phyloP scores from a whole-genome alignment of 495 filamentous ascomycete species.

The Apodospora peruviana region DNA sequence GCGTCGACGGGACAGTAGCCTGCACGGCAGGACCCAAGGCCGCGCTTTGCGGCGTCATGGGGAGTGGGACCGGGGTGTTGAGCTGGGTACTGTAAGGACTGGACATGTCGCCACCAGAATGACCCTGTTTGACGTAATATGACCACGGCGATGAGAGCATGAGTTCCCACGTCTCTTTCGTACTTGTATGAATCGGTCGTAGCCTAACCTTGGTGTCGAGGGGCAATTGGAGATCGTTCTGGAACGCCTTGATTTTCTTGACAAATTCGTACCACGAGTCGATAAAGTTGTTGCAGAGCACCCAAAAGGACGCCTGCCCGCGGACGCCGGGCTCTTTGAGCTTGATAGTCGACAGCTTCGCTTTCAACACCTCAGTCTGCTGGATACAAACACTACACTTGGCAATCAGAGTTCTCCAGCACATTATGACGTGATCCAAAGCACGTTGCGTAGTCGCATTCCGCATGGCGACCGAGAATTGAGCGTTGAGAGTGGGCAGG shows the following conservation, averaged over 20 bases:
- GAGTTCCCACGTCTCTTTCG: slow-evolving; percentile 67
- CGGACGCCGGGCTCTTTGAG: slow-evolving; percentile 75
- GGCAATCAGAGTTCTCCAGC: slow-evolving; percentile 64
- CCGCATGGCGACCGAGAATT: slow-evolving; percentile 50
- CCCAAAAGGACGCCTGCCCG: slow-evolving; percentile 76
- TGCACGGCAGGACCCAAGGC: slow-evolving; percentile 84
- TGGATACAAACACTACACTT: slow-evolving; percentile 60
- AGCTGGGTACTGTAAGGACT: slow-evolving; percentile 31
- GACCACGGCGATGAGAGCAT: slow-evolving; percentile 78
- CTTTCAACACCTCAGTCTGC: slow-evolving; percentile 62
- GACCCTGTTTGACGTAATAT: slow-evolving; percentile 25
- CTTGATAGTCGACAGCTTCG: slow-evolving; percentile 69
- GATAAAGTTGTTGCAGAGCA: slow-evolving; percentile 70
- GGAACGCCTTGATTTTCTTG: slow-evolving; percentile 59
- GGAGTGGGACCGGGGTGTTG: slow-evolving; percentile 31
- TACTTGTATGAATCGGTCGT: slow-evolving; percentile 66
- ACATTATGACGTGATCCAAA: slow-evolving; percentile 49
- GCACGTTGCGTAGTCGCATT: slow-evolving; percentile 34
- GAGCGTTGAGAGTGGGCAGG: slow-evolving; percentile 57
- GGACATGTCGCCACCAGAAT: slow-evolving; percentile 9
- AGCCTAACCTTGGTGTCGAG: slow-evolving; percentile 63
- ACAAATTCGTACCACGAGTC: slow-evolving; percentile 69
- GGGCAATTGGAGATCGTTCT: slow-evolving; percentile 57
- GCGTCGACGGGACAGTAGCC: slow-evolving; percentile 79
- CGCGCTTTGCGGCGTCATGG: slow-evolving; percentile 70